Percentiles rank a stretch among this genome's conserved stretches.
These are phyloP conservation scores for Melanomma pulvis-pyrius DNA, from an alignment of 495 filamentous ascomycete species.

Conservation along the genomic window DNA sequence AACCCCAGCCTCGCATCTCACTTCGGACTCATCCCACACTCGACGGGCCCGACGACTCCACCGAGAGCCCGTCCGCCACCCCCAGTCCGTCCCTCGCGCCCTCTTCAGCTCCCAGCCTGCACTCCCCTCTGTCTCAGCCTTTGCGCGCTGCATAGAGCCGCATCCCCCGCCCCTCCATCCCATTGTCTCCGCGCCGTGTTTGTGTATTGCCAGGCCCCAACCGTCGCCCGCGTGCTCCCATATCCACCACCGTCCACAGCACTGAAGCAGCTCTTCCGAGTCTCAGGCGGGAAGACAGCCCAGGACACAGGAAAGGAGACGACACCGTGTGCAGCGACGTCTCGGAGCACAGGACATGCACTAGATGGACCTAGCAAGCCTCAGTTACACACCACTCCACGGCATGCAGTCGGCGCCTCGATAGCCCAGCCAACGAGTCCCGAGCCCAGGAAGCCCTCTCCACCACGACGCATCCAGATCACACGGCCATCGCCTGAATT, in stretches of 20 bases:
- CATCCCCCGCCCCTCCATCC: neutral
- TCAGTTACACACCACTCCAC: conserved; percentile 31
- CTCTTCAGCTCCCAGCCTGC: neutral
- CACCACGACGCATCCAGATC: conserved; percentile 26
- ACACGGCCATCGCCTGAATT: neutral
- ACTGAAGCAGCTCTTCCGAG: too few species aligned
- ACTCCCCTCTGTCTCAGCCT: neutral
- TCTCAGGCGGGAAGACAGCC: neutral
- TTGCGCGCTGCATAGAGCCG: neutral
- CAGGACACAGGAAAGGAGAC: neutral
- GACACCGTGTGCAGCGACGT: neutral
- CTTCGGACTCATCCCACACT: neutral
- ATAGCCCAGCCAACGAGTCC: conserved; percentile 17
- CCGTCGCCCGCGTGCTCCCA: conserved; percentile 3
- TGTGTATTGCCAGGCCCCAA: conserved; percentile 14
- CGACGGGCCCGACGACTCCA: neutral
- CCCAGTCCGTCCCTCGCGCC: neutral
- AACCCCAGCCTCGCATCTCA: conserved; percentile 2
- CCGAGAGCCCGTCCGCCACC: neutral
- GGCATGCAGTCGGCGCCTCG: conserved; percentile 33
- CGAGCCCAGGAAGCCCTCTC: conserved; percentile 1
- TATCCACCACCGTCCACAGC: too few species aligned
- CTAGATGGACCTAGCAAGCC: conserved; percentile 38
- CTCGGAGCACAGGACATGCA: conserved; percentile 7
- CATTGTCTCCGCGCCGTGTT: neutral